Base-by-base conservation (phyloP, 164 flowering plant genomes). In the Santalum album region DNA sequence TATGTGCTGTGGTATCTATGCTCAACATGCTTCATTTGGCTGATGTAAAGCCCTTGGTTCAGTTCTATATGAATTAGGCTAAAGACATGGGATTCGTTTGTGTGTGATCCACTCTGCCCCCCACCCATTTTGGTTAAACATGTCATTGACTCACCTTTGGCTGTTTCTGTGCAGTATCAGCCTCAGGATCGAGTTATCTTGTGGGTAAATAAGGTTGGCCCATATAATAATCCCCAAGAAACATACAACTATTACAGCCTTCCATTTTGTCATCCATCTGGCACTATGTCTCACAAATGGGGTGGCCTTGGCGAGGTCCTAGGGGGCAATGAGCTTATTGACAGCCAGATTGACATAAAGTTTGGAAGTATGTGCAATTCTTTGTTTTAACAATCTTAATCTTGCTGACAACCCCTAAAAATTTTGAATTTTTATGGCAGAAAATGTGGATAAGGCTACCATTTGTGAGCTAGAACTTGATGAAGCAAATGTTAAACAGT, bases 161-260 rank as follows among this genome's bases (percentile, higher is more conserved):
- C n/a, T n/a, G n/a, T 15, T 56, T 64, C 22, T 27, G 25, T 25
- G 64, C 81, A 92, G 98, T 92, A 83, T 69, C 82, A 80, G 67
- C 54, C 48, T 48, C 89, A 77, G 34, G 98, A 89, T 0, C 69
- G 69, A 19, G 91, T 94, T 51, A 86, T 78, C 18, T 83, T 94
- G 17, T 94, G 99, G 99, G 99, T 90, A 36, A 94, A 94, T 68
- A 94, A 90, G 69, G 99, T 94, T 60, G 99, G 99, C 20, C 99
- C 99, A 10, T 94, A 89, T 51, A 94, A 94, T 57, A 94, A 94
- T 79, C 99, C 99, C 45, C 99, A 94, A 72, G 99, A 94, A 72
- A 94, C 96, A 46, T 94, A 94, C 65, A 94, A 94, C 60, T 94
- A 94, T 60, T 79, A 82, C 74, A 87, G 82, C 72, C 97, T 94